These are phyloP conservation scores for Yueomyces sp. DNA, from an alignment of 1,139 yeast genomes.

Conservation along the genomic window DNA sequence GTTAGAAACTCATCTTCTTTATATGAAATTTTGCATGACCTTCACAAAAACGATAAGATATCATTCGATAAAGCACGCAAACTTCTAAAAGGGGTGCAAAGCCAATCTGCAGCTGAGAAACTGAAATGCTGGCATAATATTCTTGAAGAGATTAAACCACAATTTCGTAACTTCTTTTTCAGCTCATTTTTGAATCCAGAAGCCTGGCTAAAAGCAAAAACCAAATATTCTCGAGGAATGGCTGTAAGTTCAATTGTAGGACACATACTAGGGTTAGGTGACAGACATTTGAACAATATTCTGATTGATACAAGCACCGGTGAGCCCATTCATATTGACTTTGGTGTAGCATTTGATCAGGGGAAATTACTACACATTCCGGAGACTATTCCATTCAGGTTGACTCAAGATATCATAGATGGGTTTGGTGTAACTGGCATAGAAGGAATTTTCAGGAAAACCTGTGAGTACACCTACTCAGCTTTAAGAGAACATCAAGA, in stretches of 20 bases:
- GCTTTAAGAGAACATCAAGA: conserved; percentile 56
- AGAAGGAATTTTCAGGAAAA: conserved; percentile 58
- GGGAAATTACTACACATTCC: conserved; percentile 79
- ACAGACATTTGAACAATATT: conserved; percentile 85
- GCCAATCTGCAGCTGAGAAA: conserved; percentile 34
- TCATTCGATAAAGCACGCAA: conserved; percentile 47
- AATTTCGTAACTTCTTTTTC: conserved; percentile 56
- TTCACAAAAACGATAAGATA: conserved; percentile 42
- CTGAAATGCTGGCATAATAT: conserved; percentile 40
- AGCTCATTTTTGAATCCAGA: conserved; percentile 55
- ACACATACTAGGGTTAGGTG: conserved; percentile 81
- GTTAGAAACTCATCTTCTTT: conserved; percentile 68
- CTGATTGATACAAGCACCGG: conserved; percentile 69
- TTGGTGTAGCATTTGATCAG: conserved; percentile 93
- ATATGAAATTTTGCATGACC: conserved; percentile 49
- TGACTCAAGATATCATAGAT: conserved; percentile 83
- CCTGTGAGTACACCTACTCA: conserved; percentile 62
- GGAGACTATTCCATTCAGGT: conserved; percentile 84
- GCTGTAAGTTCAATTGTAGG: conserved; percentile 86
- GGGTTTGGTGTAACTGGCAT: conserved; percentile 83
- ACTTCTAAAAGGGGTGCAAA: conserved; percentile 48
- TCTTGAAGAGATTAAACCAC: conserved; percentile 46
- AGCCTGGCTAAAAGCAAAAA: conserved; percentile 58
- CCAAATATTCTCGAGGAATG: conserved; percentile 61
- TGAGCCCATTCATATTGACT: conserved; percentile 89